Percentiles rank a stretch among this genome's conserved stretches.
Conservation (phyloP, 345 rosid species). For the Dipteronia dyeriana region DNA sequence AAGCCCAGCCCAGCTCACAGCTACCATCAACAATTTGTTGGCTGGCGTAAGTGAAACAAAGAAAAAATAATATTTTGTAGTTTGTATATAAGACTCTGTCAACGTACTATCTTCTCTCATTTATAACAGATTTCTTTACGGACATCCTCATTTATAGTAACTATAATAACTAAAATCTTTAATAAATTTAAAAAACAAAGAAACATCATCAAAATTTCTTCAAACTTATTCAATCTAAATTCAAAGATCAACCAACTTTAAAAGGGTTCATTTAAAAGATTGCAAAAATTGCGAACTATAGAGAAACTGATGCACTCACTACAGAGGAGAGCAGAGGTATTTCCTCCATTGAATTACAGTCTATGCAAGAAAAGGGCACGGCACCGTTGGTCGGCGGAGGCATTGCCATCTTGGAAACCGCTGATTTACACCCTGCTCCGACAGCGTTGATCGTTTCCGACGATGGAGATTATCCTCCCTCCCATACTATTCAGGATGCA, state of each 20-base stretch:
- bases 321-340: conserved; percentile 37
- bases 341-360: conserved; percentile 38
- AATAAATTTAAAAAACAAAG: not conserved
- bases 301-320: conserved; percentile 38
- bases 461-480: conserved; percentile 61
- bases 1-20: no score
- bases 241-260: not conserved
- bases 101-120: conserved; percentile 17
- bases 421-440: conserved; percentile 70
- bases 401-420: conserved; percentile 28
- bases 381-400: conserved; percentile 25
- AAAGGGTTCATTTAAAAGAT: not conserved
- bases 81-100: conserved; percentile 21
- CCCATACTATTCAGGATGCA: conserved; percentile 46
- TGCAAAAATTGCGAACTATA: conserved; percentile 44
- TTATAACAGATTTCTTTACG: conserved; percentile 21
- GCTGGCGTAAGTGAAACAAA: not conserved
- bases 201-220: not conserved
- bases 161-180: not conserved
- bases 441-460: conserved; percentile 36
- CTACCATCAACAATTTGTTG: not conserved
- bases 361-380: conserved; percentile 1
- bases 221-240: conserved; percentile 14
- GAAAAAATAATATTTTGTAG: not conserved
- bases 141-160: conserved; percentile 36